These are phyloP conservation scores for Aspergillus tanneri DNA, from an alignment of 2,329 filamentous ascomycete species.

Conservation along the genomic window DNA sequence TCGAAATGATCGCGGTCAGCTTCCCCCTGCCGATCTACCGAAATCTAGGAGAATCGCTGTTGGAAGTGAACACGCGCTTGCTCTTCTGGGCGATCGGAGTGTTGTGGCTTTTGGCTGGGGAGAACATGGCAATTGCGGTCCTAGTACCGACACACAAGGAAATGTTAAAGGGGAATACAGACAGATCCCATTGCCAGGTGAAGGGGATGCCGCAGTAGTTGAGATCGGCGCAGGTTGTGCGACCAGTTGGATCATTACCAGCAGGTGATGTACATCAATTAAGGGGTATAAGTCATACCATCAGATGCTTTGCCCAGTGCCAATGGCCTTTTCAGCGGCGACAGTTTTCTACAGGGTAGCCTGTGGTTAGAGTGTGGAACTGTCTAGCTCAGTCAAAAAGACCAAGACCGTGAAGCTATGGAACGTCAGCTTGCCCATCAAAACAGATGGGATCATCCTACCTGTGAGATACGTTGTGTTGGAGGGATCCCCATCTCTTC, in stretches of 20 bases:
- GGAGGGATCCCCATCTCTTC: constrained; percentile 46
- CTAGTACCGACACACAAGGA: constrained; percentile 58
- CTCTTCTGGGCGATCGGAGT: constrained; percentile 62
- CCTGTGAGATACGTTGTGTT: constrained; percentile 52
- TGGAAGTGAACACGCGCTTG: constrained; percentile 88
- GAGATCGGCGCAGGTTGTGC: constrained; percentile 82
- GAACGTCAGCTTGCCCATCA: constrained; percentile 21
- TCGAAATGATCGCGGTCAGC: constrained; percentile 78
- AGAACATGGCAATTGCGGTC: constrained; percentile 94
- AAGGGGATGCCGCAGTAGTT: constrained; percentile 53
- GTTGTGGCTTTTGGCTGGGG: constrained; percentile 94
- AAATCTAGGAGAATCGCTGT: constrained; percentile 64
- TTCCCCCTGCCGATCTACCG: constrained; percentile 64
- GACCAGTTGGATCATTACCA: constrained; percentile 69
- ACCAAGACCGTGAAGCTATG: constrained; percentile 38
- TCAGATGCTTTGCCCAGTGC: not conserved
- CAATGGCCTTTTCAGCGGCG: not conserved
- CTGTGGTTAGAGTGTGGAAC: not conserved
- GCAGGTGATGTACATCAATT: not conserved
- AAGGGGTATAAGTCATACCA: not conserved
- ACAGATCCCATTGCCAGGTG: constrained; percentile 60
- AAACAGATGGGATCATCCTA: constrained; percentile 22
- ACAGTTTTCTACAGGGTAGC: not conserved
- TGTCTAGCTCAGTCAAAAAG: constrained; percentile 42
- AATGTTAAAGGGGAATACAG: constrained; percentile 71